A percentile compares a stretch with the other conserved stretches of the same genome.
phyloP scores from a whole-genome alignment of 371 early-diverging fungal genomes.

The Mucor indicus region DNA sequence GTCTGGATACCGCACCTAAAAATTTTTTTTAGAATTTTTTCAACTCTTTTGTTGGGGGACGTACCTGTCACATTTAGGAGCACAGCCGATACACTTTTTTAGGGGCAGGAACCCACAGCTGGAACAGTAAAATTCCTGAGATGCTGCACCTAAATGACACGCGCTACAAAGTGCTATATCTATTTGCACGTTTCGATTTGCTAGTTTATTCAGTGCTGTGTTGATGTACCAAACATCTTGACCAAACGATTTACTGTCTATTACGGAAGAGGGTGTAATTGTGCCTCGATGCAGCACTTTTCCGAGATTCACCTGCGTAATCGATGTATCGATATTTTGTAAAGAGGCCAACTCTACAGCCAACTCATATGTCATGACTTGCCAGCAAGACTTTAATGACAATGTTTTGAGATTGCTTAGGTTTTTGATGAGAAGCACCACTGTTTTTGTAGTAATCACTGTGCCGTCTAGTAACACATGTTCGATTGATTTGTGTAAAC shows the following conservation, averaged over 20 bases:
- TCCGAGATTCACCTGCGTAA: constrained; percentile 12
- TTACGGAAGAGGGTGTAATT: not conserved
- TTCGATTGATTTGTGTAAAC: constrained; percentile 4
- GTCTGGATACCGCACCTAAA: constrained; percentile 16
- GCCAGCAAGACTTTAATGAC: constrained; percentile 20
- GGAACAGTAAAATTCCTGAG: constrained; percentile 8
- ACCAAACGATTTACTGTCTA: constrained; percentile 19
- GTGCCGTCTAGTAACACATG: constrained; percentile 8
- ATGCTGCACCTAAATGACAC: constrained; percentile 19
- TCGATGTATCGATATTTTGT: not conserved
- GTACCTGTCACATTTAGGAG: constrained; percentile 24
- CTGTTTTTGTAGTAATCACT: constrained; percentile 1
- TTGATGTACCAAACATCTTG: constrained; percentile 23
- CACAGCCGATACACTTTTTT: constrained; percentile 17
- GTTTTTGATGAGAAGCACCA: constrained; percentile 9
- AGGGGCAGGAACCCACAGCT: constrained; percentile 17
- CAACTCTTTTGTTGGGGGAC: not conserved
- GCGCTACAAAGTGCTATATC: constrained; percentile 14
- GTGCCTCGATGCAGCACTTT: constrained; percentile 15
- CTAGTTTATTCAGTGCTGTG: constrained; percentile 12
- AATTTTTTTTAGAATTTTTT: not conserved
- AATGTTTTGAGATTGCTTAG: constrained; percentile 12
- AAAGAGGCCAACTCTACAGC: constrained; percentile 9
- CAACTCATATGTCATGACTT: constrained; percentile 7
- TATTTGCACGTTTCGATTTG: constrained; percentile 9